phyloP scores from a whole-genome alignment of 2,329 filamentous ascomycete species.

The Knoxdaviesia proteae region DNA sequence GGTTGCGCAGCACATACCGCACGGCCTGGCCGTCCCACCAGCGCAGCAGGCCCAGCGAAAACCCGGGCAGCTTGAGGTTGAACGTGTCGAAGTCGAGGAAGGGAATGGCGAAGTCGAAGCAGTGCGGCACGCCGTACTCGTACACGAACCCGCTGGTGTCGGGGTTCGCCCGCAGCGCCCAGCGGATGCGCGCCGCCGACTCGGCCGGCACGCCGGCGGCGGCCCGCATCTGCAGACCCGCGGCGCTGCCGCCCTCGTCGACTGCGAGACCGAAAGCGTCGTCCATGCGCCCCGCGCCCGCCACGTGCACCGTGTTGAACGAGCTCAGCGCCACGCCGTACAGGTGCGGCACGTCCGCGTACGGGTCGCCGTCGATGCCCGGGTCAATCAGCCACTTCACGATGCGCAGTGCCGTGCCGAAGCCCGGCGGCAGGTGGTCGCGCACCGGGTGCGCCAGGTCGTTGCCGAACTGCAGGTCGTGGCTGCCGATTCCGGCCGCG shows the following conservation, averaged over 20 bases:
- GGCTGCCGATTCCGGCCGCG: conserved; percentile 35
- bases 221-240: conserved; percentile 24
- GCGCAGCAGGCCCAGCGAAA: conserved; percentile 50
- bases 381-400: conserved; percentile 86
- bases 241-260: conserved; percentile 43
- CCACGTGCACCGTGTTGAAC: conserved; percentile 58
- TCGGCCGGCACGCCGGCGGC: conserved; percentile 28
- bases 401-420: conserved; percentile 63
- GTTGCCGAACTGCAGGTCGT: conserved; percentile 77
- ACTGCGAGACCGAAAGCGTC: conserved; percentile 32
- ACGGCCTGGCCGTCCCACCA: conserved; percentile 66
- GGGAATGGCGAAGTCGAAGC: conserved; percentile 64
- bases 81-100: conserved; percentile 72
- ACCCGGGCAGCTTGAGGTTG: conserved; percentile 49
- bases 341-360: conserved; percentile 67
- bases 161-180: conserved; percentile 31
- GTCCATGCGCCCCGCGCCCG: conserved; percentile 26
- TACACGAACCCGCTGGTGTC: conserved; percentile 26
- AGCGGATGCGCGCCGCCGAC: conserved; percentile 34
- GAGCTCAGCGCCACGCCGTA: conserved; percentile 66
- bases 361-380: conserved; percentile 72
- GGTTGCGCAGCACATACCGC: conserved; percentile 76
- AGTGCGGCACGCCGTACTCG: conserved; percentile 29
- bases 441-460: conserved; percentile 86
- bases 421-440: conserved; percentile 68